Conservation (phyloP, 345 rosid genomes). For the Populus euphratica region DNA sequence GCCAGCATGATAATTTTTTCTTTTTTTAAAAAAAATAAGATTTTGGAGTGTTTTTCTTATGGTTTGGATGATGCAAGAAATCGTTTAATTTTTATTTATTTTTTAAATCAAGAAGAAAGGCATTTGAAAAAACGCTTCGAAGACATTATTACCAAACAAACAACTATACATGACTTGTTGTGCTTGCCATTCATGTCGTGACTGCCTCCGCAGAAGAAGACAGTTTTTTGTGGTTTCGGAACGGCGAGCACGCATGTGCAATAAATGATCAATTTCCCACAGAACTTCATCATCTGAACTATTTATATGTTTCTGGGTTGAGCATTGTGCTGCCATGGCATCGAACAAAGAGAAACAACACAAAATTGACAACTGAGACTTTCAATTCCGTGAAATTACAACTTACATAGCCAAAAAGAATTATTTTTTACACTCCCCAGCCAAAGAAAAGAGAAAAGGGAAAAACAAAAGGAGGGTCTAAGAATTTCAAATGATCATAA, state of each 20-base stretch:
- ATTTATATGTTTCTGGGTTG: neutral
- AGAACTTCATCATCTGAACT: neutral
- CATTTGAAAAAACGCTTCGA: too few species aligned
- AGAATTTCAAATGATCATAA: conserved; percentile 14
- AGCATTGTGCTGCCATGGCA: neutral
- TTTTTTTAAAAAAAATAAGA: too few species aligned
- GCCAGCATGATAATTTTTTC: too few species aligned
- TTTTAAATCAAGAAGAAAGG: too few species aligned
- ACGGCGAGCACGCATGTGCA: neutral
- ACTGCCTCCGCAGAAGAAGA: neutral
- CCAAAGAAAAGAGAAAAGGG: neutral
- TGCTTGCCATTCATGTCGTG: neutral
- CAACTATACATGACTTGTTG: neutral
- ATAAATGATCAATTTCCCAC: neutral
- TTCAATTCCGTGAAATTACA: conserved; percentile 8
- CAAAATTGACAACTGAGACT: neutral
- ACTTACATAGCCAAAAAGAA: conserved; percentile 17
- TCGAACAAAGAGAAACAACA: neutral
- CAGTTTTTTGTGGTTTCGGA: neutral
- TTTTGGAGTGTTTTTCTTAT: too few species aligned
- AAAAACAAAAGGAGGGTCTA: neutral
- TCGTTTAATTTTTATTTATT: too few species aligned
- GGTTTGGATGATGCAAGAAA: too few species aligned
- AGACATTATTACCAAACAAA: too few species aligned
- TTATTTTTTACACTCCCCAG: conserved; percentile 15